Base-by-base conservation (phyloP, 1,139 yeast species). In the Suhomyces taliae region DNA sequence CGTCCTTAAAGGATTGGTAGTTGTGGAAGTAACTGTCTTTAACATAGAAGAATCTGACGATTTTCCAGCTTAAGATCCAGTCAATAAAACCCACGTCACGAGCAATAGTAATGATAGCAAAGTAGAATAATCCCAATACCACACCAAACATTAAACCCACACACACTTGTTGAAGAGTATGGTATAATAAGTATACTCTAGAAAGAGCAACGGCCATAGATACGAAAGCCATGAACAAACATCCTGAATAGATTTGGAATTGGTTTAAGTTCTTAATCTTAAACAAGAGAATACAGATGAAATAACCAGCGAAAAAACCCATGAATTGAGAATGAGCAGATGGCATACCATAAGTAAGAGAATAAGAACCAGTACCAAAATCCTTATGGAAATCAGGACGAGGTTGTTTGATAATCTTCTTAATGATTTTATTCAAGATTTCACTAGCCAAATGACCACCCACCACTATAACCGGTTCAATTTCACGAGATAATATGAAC, bases 281-380 rank as follows among this genome's bases (percentile, higher is more conserved):
- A 51, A 66, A 64, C 9, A 69, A 33, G 8, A 72, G 43, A 10
- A 66, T 62, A 53, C 89, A 73, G 8, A 77, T 62, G 47, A 82
- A 72, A 64, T 89, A 90, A 4, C 83, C 77, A 12, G 85, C 80
- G 58, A 87, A 84, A 65, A 84, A 93, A 1, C 96, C 95, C 90
- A 90, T 87, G 66, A 91, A 93, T 67, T 93, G 99, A 0, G 97
- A 83, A 65, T 93, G 99, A 2, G 98, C 97, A 47, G 93, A 84
- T 0, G 99, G 99, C 98, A 93, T 91, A 0, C 99, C 99, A 64
- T 86, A 90, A 2, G 89, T 87, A 45, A 83, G 72, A 39, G 59
- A 76, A 67, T 68, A 66, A 53, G 77, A 65, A 52, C 79, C 71
- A 53, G 74, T 47, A 53, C 83, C 72, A 59, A 77, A 72, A 34